Percentiles rank a stretch among this genome's conserved stretches.
phyloP scores from a whole-genome alignment of 2,329 filamentous ascomycete genomes.

The Tolypocladium pustulatum region DNA sequence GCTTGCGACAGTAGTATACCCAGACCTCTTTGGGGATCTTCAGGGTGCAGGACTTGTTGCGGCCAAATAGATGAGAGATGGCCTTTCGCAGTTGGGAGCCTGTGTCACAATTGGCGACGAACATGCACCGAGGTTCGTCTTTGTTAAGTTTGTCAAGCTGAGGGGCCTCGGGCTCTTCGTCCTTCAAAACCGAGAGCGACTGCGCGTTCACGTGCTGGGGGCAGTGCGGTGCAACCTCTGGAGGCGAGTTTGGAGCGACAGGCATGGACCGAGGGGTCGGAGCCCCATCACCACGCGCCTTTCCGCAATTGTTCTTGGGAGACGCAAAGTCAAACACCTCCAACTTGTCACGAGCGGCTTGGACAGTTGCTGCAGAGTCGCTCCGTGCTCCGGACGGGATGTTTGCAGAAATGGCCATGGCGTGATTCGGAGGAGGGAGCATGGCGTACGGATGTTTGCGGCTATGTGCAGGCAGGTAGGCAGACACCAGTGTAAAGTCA shows the following conservation, averaged over 20 bases:
- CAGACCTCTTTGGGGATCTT: constrained; percentile 59
- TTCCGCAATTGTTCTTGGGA: not conserved
- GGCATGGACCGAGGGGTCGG: not conserved
- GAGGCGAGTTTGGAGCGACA: not conserved
- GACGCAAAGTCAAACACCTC: not conserved
- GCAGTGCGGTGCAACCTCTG: not conserved
- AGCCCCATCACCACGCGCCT: not conserved
- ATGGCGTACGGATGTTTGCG: constrained; percentile 7
- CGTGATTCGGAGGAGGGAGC: constrained; percentile 7
- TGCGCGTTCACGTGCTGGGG: not conserved
- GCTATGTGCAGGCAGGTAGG: not conserved
- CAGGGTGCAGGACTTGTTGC: constrained; percentile 70
- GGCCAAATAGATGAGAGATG: constrained; percentile 72
- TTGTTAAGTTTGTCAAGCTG: constrained; percentile 4
- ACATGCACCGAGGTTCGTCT: constrained; percentile 37
- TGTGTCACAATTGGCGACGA: constrained; percentile 46
- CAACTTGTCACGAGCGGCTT: not conserved
- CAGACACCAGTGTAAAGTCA: constrained; percentile 22
- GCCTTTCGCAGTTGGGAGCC: constrained; percentile 58
- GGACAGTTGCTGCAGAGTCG: not conserved
- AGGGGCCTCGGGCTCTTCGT: constrained; percentile 5
- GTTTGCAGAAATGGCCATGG: constrained; percentile 4
- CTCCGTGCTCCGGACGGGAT: not conserved
- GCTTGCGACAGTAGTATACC: constrained; percentile 71
- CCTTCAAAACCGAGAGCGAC: not conserved